phyloP scores from a whole-genome alignment of 331 rosid genomes.

The Arachis monticola region DNA sequence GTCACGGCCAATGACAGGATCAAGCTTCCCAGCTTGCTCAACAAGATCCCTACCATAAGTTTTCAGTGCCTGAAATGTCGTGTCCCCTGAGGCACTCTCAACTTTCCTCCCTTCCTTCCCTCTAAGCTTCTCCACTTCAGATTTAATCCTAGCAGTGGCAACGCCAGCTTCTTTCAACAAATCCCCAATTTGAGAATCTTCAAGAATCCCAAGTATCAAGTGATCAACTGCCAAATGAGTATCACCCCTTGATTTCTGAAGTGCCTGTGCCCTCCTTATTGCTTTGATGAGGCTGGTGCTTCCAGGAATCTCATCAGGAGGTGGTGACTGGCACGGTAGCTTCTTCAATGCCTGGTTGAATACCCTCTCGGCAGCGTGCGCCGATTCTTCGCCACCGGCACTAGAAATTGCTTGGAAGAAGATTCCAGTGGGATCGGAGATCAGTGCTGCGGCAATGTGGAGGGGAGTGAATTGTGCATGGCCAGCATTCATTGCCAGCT shows the following conservation, averaged over 20 bases:
- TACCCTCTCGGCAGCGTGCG: conserved; percentile 64
- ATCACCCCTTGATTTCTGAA: conserved; percentile 79
- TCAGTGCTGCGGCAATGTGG: conserved; percentile 60
- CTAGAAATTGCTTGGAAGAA: conserved; percentile 67
- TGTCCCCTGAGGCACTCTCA: conserved; percentile 85
- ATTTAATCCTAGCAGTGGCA: conserved; percentile 57
- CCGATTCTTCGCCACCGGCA: conserved; percentile 61
- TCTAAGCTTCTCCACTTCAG: conserved; percentile 81
- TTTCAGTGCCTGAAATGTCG: conserved; percentile 74
- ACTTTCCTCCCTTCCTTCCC: conserved; percentile 85
- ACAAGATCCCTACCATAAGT: conserved; percentile 87
- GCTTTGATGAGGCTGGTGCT: conserved; percentile 69
- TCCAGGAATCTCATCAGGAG: conserved; percentile 78
- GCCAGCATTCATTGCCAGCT: conserved; percentile 63
- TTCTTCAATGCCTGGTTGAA: conserved; percentile 76
- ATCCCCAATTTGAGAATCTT: conserved; percentile 82
- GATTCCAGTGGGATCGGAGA: conserved; percentile 65
- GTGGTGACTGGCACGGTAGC: conserved; percentile 77
- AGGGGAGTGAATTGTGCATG: conserved; percentile 87
- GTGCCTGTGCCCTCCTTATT: conserved; percentile 74
- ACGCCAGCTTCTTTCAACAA: conserved; percentile 86
- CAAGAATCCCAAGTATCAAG: conserved; percentile 80
- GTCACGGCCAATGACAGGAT: conserved; percentile 87
- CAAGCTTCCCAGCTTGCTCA: conserved; percentile 86
- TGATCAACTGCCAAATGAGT: conserved; percentile 91